Evolutionary conservation across 805 yeast genomes (phyloP).

Genomic region (Yamadazyma sp.): DNA sequence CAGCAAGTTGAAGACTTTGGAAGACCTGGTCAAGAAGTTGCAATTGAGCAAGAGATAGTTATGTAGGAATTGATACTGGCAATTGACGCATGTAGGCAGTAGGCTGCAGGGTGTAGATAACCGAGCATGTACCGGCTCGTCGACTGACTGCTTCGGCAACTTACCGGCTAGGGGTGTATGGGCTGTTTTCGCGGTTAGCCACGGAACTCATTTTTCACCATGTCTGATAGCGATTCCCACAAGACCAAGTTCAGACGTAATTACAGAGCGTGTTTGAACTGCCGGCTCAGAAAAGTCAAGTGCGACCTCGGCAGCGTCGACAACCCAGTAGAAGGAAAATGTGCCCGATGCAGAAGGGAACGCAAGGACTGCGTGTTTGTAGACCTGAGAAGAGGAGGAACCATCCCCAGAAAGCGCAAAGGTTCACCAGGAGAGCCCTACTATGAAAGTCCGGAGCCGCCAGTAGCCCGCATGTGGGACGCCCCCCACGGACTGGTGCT

Average conservation of each 20-base stretch:
- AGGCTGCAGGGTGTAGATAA: no score
- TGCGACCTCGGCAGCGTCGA: slow-evolving; percentile 83
- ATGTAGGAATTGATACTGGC: neutral
- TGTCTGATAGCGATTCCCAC: no score
- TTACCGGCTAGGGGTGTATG: no score
- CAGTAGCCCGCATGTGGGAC: neutral
- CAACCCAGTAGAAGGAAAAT: slow-evolving; percentile 75
- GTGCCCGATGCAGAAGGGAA: slow-evolving; percentile 82
- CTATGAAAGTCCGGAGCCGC: neutral
- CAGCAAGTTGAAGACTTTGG: slow-evolving; percentile 67
- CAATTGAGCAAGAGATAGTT: slow-evolving; percentile 33
- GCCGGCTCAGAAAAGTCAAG: slow-evolving; percentile 79
- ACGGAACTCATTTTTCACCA: no score
- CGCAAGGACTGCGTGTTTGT: slow-evolving; percentile 75
- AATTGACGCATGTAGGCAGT: no score
- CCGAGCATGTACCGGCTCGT: no score
- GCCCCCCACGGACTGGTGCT: no score
- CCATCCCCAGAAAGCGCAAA: slow-evolving; percentile 2
- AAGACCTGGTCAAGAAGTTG: slow-evolving; percentile 69
- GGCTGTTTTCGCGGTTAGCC: no score
- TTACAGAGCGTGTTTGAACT: slow-evolving; percentile 82
- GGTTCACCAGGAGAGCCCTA: neutral
- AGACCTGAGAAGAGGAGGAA: slow-evolving; percentile 35
- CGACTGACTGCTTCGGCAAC: no score
- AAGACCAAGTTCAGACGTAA: slow-evolving; percentile 52